Evolutionary conservation across 192 early-diverging fungal species (phyloP), one percentile per base, ranked within the genome.

Genomic region (Chytriomyces sp.): DNA sequence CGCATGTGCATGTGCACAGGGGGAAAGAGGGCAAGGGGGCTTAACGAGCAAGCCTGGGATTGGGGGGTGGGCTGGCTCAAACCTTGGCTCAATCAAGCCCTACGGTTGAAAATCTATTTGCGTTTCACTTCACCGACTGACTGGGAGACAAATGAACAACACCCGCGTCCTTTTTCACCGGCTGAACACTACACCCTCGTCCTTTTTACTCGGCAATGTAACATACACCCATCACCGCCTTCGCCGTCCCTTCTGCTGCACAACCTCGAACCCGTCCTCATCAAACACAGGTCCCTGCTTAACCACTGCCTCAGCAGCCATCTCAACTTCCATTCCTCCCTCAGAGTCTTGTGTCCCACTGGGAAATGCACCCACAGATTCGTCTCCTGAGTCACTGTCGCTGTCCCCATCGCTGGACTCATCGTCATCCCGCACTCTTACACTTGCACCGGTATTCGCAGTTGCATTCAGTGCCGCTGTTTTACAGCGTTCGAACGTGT

Each of bases 381-480:
- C 78, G 53, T 60, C 49, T 4, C 35, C 35, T 35, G 35, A 35
- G 24, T n/a, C 64, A 49, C 49, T 49, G 86, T 94, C 35, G 91
- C 91, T 78, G 64, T 93, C 85, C 86, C 87, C 35, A 90, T 94
- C 65, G 89, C 89, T 35, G 83, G 85, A 2, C 80, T 92, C 20
- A 79, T 93, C 67, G 79, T 93, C 64, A 62, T 90, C 76, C 83
- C 93, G n/a, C 89, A 44, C 76, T 72, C 66, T 64, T 64, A 91
- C 13, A 50, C 90, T 24, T 94, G 93, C 49, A 84, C 88, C 91
- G 0, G 84, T 93, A n/a, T 86, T 94, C 74, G 91, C 91, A 71
- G 92, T 92, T 11, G 84, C 94, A 67, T 94, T 91, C 82, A 82
- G 95, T 67, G 94, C 94, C 47, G 91, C 92, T 2, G 91, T 91